Evolutionary conservation across 2,329 filamentous ascomycete species (phyloP), one percentile per base, ranked within the genome.

Genomic region (Diaporthe amygdali): DNA sequence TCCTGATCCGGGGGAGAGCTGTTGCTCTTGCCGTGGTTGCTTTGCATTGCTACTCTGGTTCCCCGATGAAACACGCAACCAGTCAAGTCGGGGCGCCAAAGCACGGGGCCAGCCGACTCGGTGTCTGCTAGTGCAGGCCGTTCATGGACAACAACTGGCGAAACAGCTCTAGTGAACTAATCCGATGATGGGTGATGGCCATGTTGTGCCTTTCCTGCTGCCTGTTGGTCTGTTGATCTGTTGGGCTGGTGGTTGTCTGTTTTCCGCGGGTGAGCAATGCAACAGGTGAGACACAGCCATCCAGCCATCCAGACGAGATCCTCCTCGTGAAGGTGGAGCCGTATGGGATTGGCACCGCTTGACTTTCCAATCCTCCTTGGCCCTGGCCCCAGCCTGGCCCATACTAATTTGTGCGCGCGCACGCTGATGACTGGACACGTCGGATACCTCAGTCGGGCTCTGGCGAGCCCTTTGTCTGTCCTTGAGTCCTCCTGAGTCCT

Each of bases 281-380:
- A 27, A 44, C 56, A 61, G 56, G 20, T 47, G 39, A 32, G 39
- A 63, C 56, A 32, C 39, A 63, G 56, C 55, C 39, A 63, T 37
- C 55, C 37, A 20, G 20, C 59, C 41, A 49, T 37, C 59, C 41
- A 64, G 59, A 49, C 32, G 59, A n/a, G n/a, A 64, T 64, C 59
- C 44, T 64, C 59, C 59, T 64, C 59, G 59, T 64, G 59, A 64
- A 44, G 47, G 59, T 64, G 59, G 59, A 64, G 44, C 59, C 30
- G 44, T 44, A 37, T 49, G 30, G 44, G 59, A 64, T 64, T 49
- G 59, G 44, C 59, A 47, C 41, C 27, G 41, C 39, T 59, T 59
- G 54, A 59, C 54, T 47, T 46, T 12, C 39, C 56, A 63, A 47
- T 63, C 39, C 56, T 46, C 56, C 56, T 47, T 63, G 56, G 39